A percentile compares a stretch with the other conserved stretches of the same genome.
Conservation (phyloP, 163 green algal genomes). For the Coccomyxa subellipsoidea region DNA sequence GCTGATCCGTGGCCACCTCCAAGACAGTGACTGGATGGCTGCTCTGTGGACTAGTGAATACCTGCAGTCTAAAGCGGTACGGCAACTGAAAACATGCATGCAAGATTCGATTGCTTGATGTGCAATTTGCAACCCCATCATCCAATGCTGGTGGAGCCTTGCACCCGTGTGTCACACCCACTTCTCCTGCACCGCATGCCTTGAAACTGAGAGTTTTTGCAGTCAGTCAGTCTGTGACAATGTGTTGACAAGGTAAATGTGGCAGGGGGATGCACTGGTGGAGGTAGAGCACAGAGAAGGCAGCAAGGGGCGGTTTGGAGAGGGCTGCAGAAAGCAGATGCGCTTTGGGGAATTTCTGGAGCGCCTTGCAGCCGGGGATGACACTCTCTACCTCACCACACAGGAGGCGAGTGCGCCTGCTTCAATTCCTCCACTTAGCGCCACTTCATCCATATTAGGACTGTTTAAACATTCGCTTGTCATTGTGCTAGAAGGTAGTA, state of each 20-base stretch:
- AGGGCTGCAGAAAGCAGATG: slow-evolving; percentile 57
- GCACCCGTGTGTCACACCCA: no score
- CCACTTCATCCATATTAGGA: no score
- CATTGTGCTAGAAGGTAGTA: no score
- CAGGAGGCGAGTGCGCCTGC: slow-evolving; percentile 45
- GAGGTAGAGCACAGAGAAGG: slow-evolving; percentile 51
- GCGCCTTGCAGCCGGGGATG: slow-evolving; percentile 42
- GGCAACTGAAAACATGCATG: no score
- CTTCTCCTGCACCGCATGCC: neutral
- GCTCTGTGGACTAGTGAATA: neutral
- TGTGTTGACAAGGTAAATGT: neutral
- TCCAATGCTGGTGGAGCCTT: no score
- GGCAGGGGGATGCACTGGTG: slow-evolving; percentile 46
- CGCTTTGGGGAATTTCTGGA: slow-evolving; percentile 54
- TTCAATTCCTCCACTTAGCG: no score
- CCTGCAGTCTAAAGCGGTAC: neutral
- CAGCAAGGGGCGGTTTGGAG: slow-evolving; percentile 48
- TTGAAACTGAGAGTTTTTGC: no score
- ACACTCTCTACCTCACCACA: slow-evolving; percentile 73
- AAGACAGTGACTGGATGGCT: neutral
- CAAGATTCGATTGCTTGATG: no score
- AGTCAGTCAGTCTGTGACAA: no score
- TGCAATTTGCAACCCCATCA: no score
- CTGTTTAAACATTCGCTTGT: no score
- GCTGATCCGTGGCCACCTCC: neutral